Evolutionary conservation across 192 early-diverging fungal genomes (phyloP).

Genomic region (Paraglomus brasilianum): DNA sequence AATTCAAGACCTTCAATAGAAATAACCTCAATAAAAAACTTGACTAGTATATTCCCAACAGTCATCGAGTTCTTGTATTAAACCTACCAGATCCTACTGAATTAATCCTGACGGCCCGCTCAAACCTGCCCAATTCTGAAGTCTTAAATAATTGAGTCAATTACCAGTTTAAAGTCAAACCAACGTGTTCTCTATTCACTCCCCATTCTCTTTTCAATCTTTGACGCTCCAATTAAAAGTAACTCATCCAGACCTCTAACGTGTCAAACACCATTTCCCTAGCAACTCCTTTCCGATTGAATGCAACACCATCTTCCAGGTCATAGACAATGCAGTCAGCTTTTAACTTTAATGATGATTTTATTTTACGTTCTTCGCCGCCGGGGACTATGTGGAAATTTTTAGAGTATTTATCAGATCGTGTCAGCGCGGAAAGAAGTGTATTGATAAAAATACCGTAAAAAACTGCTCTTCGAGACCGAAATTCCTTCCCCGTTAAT

Average conservation of each 20-base stretch:
- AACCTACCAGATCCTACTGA: constrained; percentile 65
- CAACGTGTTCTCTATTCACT: too few species aligned
- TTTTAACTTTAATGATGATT: constrained; percentile 61
- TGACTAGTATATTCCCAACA: too few species aligned
- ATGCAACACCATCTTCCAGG: constrained; percentile 87
- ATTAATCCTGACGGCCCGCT: constrained; percentile 92
- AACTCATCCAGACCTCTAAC: constrained; percentile 41
- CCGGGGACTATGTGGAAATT: constrained; percentile 59
- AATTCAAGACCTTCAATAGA: constrained; percentile 56
- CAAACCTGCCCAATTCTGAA: constrained; percentile 64
- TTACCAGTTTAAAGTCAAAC: constrained; percentile 4
- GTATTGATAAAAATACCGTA: constrained; percentile 41
- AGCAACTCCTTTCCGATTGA: constrained; percentile 79
- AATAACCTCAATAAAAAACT: too few species aligned
- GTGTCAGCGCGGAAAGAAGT: background rate
- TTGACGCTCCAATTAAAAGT: background rate
- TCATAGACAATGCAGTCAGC: constrained; percentile 91
- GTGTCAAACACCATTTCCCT: constrained; percentile 71
- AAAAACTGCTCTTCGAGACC: constrained; percentile 47
- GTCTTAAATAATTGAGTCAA: constrained; percentile 39
- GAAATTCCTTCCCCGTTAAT: background rate
- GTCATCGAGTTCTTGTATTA: background rate
- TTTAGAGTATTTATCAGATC: background rate
- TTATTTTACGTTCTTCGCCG: constrained; percentile 87
- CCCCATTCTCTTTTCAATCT: background rate